Evolutionary conservation across 2,329 filamentous ascomycete species (phyloP).

Genomic region (Dryadomyces sulphureus): DNA sequence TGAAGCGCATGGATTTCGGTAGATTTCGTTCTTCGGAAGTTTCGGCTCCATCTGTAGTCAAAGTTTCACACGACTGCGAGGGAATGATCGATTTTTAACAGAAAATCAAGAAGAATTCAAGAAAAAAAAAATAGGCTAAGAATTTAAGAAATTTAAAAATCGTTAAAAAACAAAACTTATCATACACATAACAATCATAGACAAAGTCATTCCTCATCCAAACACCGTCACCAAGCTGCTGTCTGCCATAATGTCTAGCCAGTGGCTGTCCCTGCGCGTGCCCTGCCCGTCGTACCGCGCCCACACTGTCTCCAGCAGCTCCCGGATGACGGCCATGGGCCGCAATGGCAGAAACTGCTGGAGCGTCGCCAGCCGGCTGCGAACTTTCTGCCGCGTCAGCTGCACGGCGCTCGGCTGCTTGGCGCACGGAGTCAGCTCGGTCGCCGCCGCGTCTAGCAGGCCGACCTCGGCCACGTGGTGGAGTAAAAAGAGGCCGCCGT

Average conservation of each 20-base stretch:
- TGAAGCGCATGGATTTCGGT: too few species aligned
- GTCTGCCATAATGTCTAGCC: slow-evolving; percentile 10
- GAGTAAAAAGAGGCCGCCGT: not conserved
- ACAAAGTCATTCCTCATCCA: not conserved
- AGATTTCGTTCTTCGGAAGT: too few species aligned
- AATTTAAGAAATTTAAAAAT: too few species aligned
- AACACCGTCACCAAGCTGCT: not conserved
- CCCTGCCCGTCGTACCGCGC: slow-evolving; percentile 21
- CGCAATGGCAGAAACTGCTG: slow-evolving; percentile 23
- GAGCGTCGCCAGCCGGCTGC: slow-evolving; percentile 19
- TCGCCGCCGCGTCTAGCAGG: not conserved
- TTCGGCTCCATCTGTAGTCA: too few species aligned
- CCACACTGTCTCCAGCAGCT: slow-evolving; percentile 24
- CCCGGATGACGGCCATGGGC: slow-evolving; percentile 22
- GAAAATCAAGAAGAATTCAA: too few species aligned
- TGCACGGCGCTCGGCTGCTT: not conserved
- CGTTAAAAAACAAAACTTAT: too few species aligned
- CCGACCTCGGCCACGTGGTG: not conserved
- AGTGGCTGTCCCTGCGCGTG: slow-evolving; percentile 8
- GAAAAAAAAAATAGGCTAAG: too few species aligned
- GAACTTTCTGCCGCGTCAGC: slow-evolving; percentile 20
- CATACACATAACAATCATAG: too few species aligned
- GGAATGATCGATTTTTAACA: too few species aligned
- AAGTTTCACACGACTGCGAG: too few species aligned
- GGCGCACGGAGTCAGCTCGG: not conserved